A percentile compares a stretch with the other conserved stretches of the same genome.
These are phyloP conservation scores for Monosporozyma yasuniensis DNA, from an alignment of 805 yeast genomes.

Conservation along the genomic window DNA sequence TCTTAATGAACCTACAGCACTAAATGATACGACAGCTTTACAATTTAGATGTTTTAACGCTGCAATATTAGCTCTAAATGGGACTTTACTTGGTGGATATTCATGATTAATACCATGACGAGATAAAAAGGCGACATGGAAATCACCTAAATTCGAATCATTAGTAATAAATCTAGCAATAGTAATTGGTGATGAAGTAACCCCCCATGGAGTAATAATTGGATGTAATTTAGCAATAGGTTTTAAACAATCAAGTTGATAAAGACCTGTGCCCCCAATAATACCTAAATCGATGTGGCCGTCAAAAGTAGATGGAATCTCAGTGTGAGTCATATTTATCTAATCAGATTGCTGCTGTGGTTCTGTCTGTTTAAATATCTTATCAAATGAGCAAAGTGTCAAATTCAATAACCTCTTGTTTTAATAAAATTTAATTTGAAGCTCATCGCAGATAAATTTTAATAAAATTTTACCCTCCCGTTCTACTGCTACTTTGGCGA, in stretches of 20 bases:
- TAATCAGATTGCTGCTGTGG: no score
- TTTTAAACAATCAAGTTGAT: conserved; percentile 68
- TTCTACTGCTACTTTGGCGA: not conserved
- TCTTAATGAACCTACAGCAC: conserved; percentile 93
- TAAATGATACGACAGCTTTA: conserved; percentile 79
- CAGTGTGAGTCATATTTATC: conserved; percentile 15
- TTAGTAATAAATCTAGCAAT: conserved; percentile 56
- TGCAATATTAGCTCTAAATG: conserved; percentile 89
- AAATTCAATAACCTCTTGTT: no score
- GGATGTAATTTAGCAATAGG: conserved; percentile 75
- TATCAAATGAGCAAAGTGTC: no score
- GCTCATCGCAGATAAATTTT: not conserved
- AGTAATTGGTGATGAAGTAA: conserved; percentile 89
- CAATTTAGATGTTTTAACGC: conserved; percentile 86
- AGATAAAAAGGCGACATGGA: conserved; percentile 87
- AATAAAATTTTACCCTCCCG: not conserved
- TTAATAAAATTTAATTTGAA: not conserved
- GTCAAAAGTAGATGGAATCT: conserved; percentile 19
- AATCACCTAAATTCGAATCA: conserved; percentile 37
- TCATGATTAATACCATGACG: conserved; percentile 92
- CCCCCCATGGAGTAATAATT: conserved; percentile 93
- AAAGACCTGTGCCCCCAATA: conserved; percentile 98
- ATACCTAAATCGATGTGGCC: conserved; percentile 62
- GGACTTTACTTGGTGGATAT: conserved; percentile 84
- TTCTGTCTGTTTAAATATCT: no score